Conservation (phyloP, 2,329 filamentous ascomycete genomes). For the Claviceps pazoutovae region DNA sequence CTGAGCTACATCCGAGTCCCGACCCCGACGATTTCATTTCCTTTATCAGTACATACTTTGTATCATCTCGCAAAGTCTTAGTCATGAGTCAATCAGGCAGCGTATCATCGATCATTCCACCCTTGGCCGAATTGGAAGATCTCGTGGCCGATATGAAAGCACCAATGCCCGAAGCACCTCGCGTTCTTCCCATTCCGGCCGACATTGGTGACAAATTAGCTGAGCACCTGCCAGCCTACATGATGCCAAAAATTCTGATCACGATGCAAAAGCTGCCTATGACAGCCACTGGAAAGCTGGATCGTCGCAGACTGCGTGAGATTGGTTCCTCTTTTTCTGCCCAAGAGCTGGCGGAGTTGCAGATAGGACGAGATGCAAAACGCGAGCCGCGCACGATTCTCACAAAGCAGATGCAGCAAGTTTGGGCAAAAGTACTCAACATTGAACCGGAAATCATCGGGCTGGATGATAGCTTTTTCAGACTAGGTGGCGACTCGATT, state of each 20-base stretch:
- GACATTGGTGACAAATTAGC: conserved; percentile 14
- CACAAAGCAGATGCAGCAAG: not conserved
- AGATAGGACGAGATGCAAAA: not conserved
- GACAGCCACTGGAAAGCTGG: conserved; percentile 28
- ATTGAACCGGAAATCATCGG: not conserved
- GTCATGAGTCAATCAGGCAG: not conserved
- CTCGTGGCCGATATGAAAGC: not conserved
- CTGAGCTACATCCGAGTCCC: no score
- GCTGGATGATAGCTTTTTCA: not conserved
- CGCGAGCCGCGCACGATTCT: not conserved
- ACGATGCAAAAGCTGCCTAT: conserved; percentile 25
- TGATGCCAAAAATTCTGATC: conserved; percentile 28
- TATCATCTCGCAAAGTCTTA: not conserved
- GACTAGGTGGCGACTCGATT: not conserved
- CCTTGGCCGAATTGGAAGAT: not conserved
- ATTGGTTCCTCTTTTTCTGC: conserved; percentile 14
- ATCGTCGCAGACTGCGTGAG: conserved; percentile 28
- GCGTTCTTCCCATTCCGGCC: not conserved
- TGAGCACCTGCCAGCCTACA: conserved; percentile 21
- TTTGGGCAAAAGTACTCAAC: not conserved
- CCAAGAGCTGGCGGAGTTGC: not conserved
- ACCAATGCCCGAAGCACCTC: not conserved
- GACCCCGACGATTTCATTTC: not conserved
- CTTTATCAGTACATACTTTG: not conserved
- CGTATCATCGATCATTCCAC: not conserved